phyloP scores from a whole-genome alignment of 208 protist species.

The Crithidia bombi region DNA sequence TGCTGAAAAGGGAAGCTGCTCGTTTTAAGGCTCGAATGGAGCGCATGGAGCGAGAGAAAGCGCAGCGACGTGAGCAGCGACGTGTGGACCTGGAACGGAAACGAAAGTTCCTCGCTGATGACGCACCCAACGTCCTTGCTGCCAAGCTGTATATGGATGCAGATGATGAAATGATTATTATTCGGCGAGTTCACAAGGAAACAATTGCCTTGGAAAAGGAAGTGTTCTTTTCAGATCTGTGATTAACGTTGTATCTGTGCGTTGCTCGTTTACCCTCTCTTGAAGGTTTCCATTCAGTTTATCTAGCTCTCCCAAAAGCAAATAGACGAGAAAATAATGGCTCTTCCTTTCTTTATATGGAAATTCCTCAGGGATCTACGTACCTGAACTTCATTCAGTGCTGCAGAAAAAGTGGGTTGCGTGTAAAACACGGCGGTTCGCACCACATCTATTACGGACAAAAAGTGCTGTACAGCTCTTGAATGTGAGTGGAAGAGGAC shows the following conservation, averaged over 20 bases:
- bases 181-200: constrained; percentile 60
- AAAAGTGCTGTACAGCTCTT: no score
- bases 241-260: background rate
- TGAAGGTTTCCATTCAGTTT: constrained; percentile 19
- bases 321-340: no score
- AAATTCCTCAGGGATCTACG: no score
- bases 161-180: constrained; percentile 81
- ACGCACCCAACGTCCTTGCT: constrained; percentile 47
- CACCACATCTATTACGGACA: no score
- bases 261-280: no score
- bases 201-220: constrained; percentile 72
- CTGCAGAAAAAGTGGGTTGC: no score
- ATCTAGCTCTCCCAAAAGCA: no score
- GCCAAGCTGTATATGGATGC: constrained; percentile 39
- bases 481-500: no score
- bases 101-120: constrained; percentile 42
- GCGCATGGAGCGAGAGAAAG: constrained; percentile 40
- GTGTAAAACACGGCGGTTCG: no score
- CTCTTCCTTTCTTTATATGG: no score
- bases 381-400: no score
- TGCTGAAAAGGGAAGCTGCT: constrained; percentile 42
- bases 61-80: constrained; percentile 40
- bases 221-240: constrained; percentile 54
- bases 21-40: constrained; percentile 43
- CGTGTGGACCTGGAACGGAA: constrained; percentile 49